Evolutionary conservation across 345 rosid species (phyloP).

Genomic region (Erysimum cheiranthoides): DNA sequence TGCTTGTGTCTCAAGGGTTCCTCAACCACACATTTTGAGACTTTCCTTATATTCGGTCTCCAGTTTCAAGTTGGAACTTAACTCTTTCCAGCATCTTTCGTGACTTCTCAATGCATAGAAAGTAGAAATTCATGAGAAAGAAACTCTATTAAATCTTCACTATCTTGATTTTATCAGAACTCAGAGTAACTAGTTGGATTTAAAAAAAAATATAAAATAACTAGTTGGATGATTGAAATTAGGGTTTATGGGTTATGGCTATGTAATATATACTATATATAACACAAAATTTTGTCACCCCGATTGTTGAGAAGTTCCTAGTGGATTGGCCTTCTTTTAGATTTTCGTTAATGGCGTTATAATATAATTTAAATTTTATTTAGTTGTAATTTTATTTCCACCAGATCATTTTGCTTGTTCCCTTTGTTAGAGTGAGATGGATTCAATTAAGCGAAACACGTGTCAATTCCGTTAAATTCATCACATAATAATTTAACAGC

Average conservation of each 20-base stretch:
- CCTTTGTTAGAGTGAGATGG: constrained; percentile 4
- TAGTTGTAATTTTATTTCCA: not conserved
- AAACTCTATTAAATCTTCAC: not conserved
- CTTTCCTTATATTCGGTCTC: constrained; percentile 34
- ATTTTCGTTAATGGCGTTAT: not conserved
- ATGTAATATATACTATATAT: not conserved
- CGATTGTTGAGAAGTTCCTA: constrained; percentile 9
- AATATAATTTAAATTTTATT: not conserved
- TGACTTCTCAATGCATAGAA: not conserved
- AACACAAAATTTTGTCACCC: not conserved
- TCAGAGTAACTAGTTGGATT: not conserved
- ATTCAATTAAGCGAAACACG: constrained; percentile 2
- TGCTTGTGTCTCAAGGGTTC: constrained; percentile 33
- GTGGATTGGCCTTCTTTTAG: constrained; percentile 5
- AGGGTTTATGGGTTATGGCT: constrained; percentile 9
- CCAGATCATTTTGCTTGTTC: not conserved
- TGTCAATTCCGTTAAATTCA: not conserved
- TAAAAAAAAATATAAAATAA: no score
- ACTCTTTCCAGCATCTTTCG: constrained; percentile 14
- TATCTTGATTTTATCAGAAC: not conserved
- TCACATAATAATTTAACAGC: constrained; percentile 5
- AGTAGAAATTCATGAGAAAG: not conserved
- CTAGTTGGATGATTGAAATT: no score
- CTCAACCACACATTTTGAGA: constrained; percentile 40
- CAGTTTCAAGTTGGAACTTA: constrained; percentile 24